Conservation (phyloP, 352 stramenopile genomes). For the Globisporangium nunn region DNA sequence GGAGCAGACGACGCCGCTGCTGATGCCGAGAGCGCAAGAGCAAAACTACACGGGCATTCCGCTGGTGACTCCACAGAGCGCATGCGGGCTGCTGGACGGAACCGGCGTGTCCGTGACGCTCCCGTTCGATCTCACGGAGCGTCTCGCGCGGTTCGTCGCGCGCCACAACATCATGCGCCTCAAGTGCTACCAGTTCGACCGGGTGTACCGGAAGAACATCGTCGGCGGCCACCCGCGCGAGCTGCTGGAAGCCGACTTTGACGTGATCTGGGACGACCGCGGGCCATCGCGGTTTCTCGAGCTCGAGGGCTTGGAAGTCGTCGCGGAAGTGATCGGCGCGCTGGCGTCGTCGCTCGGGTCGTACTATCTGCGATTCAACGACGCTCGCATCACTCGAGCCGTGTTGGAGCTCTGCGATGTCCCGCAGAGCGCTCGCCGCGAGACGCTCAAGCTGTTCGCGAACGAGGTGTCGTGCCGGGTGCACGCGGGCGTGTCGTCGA, state of each 20-base stretch:
- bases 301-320: slow-evolving; percentile 69
- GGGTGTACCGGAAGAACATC: slow-evolving; percentile 73
- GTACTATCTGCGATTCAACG: slow-evolving; percentile 78
- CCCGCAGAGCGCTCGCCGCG: slow-evolving; percentile 36
- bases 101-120: slow-evolving; percentile 77
- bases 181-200: slow-evolving; percentile 84
- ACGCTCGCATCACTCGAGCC: slow-evolving; percentile 56
- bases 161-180: slow-evolving; percentile 73
- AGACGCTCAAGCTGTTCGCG: slow-evolving; percentile 71
- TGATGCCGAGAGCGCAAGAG: slow-evolving; percentile 64
- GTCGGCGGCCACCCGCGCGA: slow-evolving; percentile 73
- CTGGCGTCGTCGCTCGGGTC: slow-evolving; percentile 53
- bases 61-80: slow-evolving; percentile 43
- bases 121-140: slow-evolving; percentile 80
- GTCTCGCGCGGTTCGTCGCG: slow-evolving; percentile 71
- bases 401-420: slow-evolving; percentile 71
- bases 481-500: slow-evolving; percentile 52
- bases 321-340: slow-evolving; percentile 63
- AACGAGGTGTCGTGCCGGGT: slow-evolving; percentile 68
- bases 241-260: slow-evolving; percentile 77
- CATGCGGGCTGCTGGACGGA: slow-evolving; percentile 61
- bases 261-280: slow-evolving; percentile 80
- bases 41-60: slow-evolving; percentile 65
- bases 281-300: slow-evolving; percentile 61
- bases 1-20: slow-evolving; percentile 68